phyloP scores from a whole-genome alignment of 1,284 basidiomycete species.

The Anthracocystis setariae region DNA sequence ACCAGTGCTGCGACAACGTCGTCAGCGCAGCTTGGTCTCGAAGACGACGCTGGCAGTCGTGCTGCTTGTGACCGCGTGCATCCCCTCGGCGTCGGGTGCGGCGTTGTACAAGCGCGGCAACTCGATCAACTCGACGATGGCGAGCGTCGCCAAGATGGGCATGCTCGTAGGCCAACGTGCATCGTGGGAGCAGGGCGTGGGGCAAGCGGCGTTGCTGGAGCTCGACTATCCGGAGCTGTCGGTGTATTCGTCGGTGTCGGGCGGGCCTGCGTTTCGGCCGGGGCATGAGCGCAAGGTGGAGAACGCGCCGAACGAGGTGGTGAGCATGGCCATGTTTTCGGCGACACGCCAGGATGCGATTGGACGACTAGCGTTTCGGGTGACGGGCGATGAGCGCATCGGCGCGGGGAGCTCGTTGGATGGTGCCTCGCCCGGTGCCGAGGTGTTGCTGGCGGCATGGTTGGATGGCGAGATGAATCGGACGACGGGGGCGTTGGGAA shows the following conservation, averaged over 20 bases:
- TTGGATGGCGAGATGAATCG: slow-evolving; percentile 53
- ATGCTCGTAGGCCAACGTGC: slow-evolving; percentile 58
- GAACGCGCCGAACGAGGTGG: slow-evolving; percentile 39
- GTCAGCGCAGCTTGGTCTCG: slow-evolving; percentile 12
- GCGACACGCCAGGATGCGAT: slow-evolving; percentile 48
- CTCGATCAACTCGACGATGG: slow-evolving; percentile 55
- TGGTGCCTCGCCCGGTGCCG: slow-evolving; percentile 56
- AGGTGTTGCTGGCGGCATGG: slow-evolving; percentile 61
- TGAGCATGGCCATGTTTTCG: slow-evolving; percentile 56
- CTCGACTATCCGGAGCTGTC: slow-evolving; percentile 53
- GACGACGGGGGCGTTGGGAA: slow-evolving; percentile 21
- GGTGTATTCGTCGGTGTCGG: slow-evolving; percentile 46
- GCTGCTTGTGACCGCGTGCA: slow-evolving; percentile 10
- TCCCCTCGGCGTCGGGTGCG: slow-evolving; percentile 12
- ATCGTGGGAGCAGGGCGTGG: slow-evolving; percentile 65
- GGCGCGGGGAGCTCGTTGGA: slow-evolving; percentile 57
- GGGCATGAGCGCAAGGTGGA: slow-evolving; percentile 14
- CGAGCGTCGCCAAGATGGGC: slow-evolving; percentile 48
- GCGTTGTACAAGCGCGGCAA: slow-evolving; percentile 18
- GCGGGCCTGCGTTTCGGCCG: slow-evolving; percentile 51
- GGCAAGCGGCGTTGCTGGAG: slow-evolving; percentile 63
- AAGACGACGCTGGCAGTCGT: slow-evolving; percentile 20
- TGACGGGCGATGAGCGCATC: slow-evolving; percentile 60
- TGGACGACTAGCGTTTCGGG: slow-evolving; percentile 57
- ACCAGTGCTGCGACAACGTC: slow-evolving; percentile 31